Base-by-base conservation (phyloP, 129 eudicot genomes). In the Saussurea involucrata region DNA sequence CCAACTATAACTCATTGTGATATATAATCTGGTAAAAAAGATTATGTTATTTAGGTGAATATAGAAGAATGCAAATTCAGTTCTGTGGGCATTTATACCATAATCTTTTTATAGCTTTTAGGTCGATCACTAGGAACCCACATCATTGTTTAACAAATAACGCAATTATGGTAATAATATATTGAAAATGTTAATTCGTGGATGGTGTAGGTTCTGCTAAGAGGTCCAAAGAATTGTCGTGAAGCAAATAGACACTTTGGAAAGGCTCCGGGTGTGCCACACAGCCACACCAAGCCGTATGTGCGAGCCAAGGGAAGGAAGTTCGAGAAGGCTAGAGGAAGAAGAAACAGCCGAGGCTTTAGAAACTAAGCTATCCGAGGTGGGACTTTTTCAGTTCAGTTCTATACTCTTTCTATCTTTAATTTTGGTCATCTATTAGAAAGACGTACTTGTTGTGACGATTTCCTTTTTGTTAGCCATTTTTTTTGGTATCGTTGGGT, bases 191-290 rank as follows among this genome's bases (percentile, higher is more conserved):
- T n/a, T 44, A 6, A n/a, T 27, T 7, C 13, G 65, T 22, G 18
- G 15, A 9, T 75, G 1, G 2, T 68, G 68, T 76, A 92, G 97
- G 90, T 92, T 4, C 86, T 92, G 34, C 86, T 92, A 8, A 86
- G 96, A 81, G 97, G 97, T 32, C 95, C 97, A 9, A 85, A 85
- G 87, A 92, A 92, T 40, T 74, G 88, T 15, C 92, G 97, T 74
- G 97, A 92, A 69, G 96, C 97, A 6, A 93, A 86, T 55, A 85
- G 55, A 78, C 97, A 92, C 90, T 92, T 92, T 76, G 96, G 98
- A 11, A 87, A 87, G 66, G 98, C 98, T 65, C 98, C 98, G 22
- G 96, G 98, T 86, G 98, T 92, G 8, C 98, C 98, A 17, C 92
- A 90, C 89, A 88, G 95, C 66, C 98, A 92, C 88, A 92, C 90